Evolutionary conservation across 495 filamentous ascomycete species (phyloP).

Genomic region (Lentithecium fluviatile): DNA sequence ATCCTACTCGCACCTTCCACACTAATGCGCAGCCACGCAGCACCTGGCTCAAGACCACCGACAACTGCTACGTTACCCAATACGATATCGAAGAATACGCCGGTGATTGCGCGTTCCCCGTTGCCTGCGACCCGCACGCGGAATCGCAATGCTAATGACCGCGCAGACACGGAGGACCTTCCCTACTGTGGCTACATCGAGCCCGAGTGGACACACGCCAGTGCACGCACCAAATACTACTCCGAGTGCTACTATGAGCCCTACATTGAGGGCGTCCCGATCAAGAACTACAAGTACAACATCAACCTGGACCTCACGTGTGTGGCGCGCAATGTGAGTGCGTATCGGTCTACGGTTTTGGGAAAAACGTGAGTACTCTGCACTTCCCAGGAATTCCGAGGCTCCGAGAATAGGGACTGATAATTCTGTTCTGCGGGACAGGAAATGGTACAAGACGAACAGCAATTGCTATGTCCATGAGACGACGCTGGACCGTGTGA

Average conservation of each 20-base stretch:
- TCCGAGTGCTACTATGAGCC: background rate
- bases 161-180: conserved; percentile 6
- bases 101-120: conserved; percentile 6
- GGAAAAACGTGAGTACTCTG: too few relatives aligned
- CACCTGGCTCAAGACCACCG: conserved; percentile 17
- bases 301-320: conserved; percentile 9
- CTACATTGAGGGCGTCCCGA: background rate
- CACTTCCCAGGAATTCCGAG: too few relatives aligned
- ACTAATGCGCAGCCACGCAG: background rate
- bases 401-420: too few relatives aligned
- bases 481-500: conserved; percentile 2
- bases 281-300: conserved; percentile 14
- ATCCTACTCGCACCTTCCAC: background rate
- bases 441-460: conserved; percentile 18
- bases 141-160: background rate
- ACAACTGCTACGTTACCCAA: conserved; percentile 17
- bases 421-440: too few relatives aligned
- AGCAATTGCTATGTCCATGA: conserved; percentile 16
- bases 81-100: conserved; percentile 11
- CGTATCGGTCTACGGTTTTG: too few relatives aligned
- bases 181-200: conserved; percentile 4
- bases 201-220: background rate
- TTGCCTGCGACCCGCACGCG: background rate
- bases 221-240: background rate
- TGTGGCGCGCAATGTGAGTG: conserved; percentile 5